These are phyloP conservation scores for Phaeosphaeriaceae sp. DNA, from an alignment of 2,329 filamentous ascomycete species.

Conservation along the genomic window DNA sequence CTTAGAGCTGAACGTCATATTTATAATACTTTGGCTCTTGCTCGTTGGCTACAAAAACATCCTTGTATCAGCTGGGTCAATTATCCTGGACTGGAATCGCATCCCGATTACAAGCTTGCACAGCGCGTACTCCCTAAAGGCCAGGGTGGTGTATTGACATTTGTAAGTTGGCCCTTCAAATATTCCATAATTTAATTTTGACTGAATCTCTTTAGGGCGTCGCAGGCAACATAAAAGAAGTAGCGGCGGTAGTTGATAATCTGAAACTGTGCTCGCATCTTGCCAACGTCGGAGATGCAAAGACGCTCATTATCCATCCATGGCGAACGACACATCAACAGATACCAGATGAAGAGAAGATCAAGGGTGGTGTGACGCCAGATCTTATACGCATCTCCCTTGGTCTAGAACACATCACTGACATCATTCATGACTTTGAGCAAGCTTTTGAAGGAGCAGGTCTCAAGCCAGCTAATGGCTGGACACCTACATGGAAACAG, in stretches of 20 bases:
- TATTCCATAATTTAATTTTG: not conserved
- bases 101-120: slow-evolving; percentile 26
- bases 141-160: slow-evolving; percentile 31
- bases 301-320: slow-evolving; percentile 37
- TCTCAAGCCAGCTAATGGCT: slow-evolving; percentile 14
- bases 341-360: slow-evolving; percentile 31
- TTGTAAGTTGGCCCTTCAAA: slow-evolving; percentile 5
- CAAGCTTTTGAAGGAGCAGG: slow-evolving; percentile 22
- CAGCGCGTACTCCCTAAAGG: slow-evolving; percentile 26
- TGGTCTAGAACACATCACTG: slow-evolving; percentile 26
- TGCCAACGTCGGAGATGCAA: slow-evolving; percentile 39
- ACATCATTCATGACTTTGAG: slow-evolving; percentile 31
- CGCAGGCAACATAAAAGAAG: slow-evolving; percentile 27
- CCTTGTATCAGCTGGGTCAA: slow-evolving; percentile 32
- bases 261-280: slow-evolving; percentile 30
- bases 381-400: slow-evolving; percentile 28
- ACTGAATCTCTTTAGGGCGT: slow-evolving; percentile 9
- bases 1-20: slow-evolving; percentile 30
- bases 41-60: slow-evolving; percentile 28
- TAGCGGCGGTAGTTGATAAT: slow-evolving; percentile 29
- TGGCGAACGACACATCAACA: slow-evolving; percentile 36
- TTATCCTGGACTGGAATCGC: slow-evolving; percentile 31
- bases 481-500: slow-evolving; percentile 20
- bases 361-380: slow-evolving; percentile 25
- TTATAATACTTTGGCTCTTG: slow-evolving; percentile 29